phyloP scores from a whole-genome alignment of 768 basidiomycete genomes.

The Leccinum disarticulatum region DNA sequence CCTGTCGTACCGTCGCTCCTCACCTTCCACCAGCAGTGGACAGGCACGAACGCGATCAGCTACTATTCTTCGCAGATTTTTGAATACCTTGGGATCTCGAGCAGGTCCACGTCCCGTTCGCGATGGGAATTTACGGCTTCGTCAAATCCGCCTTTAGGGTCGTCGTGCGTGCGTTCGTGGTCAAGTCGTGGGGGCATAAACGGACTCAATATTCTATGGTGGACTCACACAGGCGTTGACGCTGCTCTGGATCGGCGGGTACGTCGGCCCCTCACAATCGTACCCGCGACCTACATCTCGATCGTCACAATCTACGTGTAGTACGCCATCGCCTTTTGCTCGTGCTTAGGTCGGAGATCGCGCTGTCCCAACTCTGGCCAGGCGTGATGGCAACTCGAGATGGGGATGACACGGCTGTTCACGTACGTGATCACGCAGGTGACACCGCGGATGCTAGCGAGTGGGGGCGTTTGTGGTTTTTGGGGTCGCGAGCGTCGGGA shows the following conservation, averaged over 20 bases:
- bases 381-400: slow-evolving; percentile 33
- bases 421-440: slow-evolving; percentile 38
- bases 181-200: slow-evolving; percentile 41
- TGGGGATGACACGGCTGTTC: slow-evolving; percentile 35
- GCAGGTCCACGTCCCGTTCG: slow-evolving; percentile 32
- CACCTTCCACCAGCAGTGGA: slow-evolving; percentile 40
- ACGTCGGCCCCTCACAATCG: slow-evolving; percentile 26
- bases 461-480: slow-evolving; percentile 35
- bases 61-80: slow-evolving; percentile 41
- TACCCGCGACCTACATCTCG: slow-evolving; percentile 34
- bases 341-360: slow-evolving; percentile 35
- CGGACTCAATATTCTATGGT: slow-evolving; percentile 21
- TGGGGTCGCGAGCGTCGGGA: slow-evolving; percentile 29
- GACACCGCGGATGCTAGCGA: slow-evolving; percentile 37
- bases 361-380: slow-evolving; percentile 36
- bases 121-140: slow-evolving; percentile 42
- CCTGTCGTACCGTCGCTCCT: slow-evolving; percentile 22
- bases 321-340: slow-evolving; percentile 39
- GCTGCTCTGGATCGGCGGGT: slow-evolving; percentile 40
- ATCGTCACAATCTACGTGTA: slow-evolving; percentile 39
- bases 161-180: slow-evolving; percentile 35
- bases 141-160: slow-evolving; percentile 34
- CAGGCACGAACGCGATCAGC: slow-evolving; percentile 42
- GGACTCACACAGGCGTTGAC: slow-evolving; percentile 35
- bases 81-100: slow-evolving; percentile 34